Percentiles rank a stretch among this genome's conserved stretches.
Conservation (phyloP, 345 rosid species). For the Eucalyptus decipiens region DNA sequence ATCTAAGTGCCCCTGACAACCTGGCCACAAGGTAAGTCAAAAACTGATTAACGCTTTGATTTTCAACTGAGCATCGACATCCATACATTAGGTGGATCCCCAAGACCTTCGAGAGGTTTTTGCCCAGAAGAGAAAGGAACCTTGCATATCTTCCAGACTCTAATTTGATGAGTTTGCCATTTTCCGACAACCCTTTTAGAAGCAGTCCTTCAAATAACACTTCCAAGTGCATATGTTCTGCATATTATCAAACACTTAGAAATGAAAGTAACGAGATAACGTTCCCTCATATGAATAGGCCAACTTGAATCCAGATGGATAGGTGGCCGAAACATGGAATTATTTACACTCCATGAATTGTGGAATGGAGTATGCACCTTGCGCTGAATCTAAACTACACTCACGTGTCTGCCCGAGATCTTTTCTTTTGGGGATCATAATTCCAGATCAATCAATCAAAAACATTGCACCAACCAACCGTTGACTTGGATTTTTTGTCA, state of each 20-base stretch:
- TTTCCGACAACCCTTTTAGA: neutral
- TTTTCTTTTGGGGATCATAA: neutral
- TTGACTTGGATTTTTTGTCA: neutral
- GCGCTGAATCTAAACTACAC: neutral
- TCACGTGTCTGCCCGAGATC: neutral
- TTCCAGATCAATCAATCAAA: neutral
- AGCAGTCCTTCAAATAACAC: neutral
- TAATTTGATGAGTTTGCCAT: neutral
- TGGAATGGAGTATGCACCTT: neutral
- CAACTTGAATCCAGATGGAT: neutral
- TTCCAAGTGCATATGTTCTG: neutral
- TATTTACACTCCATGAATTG: neutral
- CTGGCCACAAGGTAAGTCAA: neutral
- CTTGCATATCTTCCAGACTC: neutral
- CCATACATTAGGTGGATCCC: neutral
- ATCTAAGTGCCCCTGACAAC: neutral
- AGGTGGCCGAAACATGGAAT: neutral
- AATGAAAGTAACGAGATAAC: neutral
- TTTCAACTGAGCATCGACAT: neutral
- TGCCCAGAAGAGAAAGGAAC: neutral
- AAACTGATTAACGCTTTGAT: neutral
- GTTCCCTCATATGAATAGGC: neutral
- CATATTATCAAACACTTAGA: neutral
- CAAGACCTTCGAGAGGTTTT: neutral
- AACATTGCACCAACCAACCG: neutral